Base-by-base conservation (phyloP, 148 eudicot genomes). In the Vaccinium vitisidaea region DNA sequence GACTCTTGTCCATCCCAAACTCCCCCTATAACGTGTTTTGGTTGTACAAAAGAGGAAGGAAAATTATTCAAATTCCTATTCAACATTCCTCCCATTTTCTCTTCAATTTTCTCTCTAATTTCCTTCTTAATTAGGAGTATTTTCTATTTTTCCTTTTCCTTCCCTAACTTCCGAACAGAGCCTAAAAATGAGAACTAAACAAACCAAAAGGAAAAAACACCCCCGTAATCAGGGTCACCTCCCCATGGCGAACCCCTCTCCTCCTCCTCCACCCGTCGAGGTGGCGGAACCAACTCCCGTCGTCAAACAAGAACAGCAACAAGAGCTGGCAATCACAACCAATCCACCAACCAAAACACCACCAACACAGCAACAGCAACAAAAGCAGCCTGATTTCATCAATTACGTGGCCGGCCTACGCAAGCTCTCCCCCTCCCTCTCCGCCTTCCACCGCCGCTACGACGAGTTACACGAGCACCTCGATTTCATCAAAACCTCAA, bases 391-490 rank as follows among this genome's bases (percentile, higher is more conserved):
- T 61, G 77, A 2, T 56, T 55, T 50, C 61, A 43, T 52, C 54
- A 75, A 85, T n/a, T 86, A 84, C 23, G 53, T 88, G 21, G 49
- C 71, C 71, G 67, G 80, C 8, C 85, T 88, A 19, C 88, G 89
- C 53, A 36, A 39, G 25, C 85, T 89, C 84, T 84, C 90, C 84
- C 52, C 85, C 49, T 87, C 90, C 76, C 83, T 88, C 63, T 59
- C 90, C 80, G 16, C 88, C 71, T 91, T 91, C 85, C 86, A 78
- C 2, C 77, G 75, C 82, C 87, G 85, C 83, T 87, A 90, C 87
- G 87, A 91, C 21, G 91, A 91, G 63, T 77, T 91, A 52, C 88
- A 86, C 30, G 58, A 53, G 14, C 93, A 89, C 87, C 85, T 91
- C 71, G 81, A 86, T 48, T 88, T 85, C 81, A 84, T 90, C 39